Conservation (phyloP, 2,329 filamentous ascomycete genomes). For the Ophiostoma tasmaniense region DNA sequence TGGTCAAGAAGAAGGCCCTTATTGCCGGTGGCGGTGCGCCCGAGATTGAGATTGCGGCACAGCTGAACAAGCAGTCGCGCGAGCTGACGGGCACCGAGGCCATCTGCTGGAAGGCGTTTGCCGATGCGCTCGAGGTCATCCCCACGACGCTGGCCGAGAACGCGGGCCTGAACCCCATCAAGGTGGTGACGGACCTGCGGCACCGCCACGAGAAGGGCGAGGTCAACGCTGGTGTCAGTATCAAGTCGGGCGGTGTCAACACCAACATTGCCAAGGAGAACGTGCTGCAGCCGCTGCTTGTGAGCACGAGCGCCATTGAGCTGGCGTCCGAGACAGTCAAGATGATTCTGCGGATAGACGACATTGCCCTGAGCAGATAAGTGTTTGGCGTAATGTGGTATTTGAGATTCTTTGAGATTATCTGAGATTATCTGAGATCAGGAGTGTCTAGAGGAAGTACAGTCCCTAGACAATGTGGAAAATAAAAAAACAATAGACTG, state of each 20-base stretch:
- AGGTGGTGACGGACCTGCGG: conserved; percentile 91
- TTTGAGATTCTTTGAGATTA: background rate
- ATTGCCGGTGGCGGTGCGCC: conserved; percentile 94
- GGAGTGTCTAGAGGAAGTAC: background rate
- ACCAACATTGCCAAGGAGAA: conserved; percentile 95
- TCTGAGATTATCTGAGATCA: background rate
- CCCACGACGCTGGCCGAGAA: conserved; percentile 96
- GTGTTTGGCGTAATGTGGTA: background rate
- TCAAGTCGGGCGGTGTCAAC: conserved; percentile 95
- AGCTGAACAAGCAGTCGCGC: conserved; percentile 73
- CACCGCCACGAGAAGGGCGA: conserved; percentile 93
- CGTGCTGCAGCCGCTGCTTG: conserved; percentile 87
- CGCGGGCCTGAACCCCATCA: conserved; percentile 94
- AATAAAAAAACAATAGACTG: conserved; percentile 6
- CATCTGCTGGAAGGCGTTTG: conserved; percentile 99
- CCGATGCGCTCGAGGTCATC: conserved; percentile 93
- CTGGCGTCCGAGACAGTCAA: conserved; percentile 97
- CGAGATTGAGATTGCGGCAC: conserved; percentile 90
- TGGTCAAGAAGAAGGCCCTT: conserved; percentile 99
- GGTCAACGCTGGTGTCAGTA: conserved; percentile 93
- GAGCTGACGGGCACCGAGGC: conserved; percentile 83
- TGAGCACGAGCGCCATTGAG: conserved; percentile 96
- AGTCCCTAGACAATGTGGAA: conserved; percentile 2
- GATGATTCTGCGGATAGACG: conserved; percentile 69
- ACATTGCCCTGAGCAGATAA: conserved; percentile 56